Evolutionary conservation across 441 rosid species (phyloP).

Genomic region (Gossypium trilobum): DNA sequence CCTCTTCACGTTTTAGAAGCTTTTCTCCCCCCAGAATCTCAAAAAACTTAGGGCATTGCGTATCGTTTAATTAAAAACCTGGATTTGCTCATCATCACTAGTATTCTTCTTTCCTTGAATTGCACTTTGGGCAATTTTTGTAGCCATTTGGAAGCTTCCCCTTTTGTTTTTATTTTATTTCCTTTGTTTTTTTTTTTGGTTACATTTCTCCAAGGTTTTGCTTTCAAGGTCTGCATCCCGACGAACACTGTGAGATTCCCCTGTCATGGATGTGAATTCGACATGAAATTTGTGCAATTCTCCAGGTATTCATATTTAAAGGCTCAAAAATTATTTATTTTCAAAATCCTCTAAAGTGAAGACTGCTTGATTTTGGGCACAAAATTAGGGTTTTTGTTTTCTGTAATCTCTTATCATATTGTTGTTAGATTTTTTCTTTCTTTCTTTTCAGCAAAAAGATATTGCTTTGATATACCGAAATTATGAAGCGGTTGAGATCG

Average conservation of each 20-base stretch:
- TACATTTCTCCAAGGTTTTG: too few species aligned
- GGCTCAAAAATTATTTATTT: background rate
- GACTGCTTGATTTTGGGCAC: background rate
- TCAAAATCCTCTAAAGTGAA: background rate
- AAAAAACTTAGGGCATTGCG: background rate
- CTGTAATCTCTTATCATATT: background rate
- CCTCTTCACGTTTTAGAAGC: background rate
- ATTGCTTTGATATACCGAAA: background rate
- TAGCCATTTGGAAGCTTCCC: background rate
- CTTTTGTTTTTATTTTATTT: background rate
- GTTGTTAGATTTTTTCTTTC: background rate
- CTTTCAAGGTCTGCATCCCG: background rate
- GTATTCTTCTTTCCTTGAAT: background rate
- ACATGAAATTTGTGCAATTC: slow-evolving; percentile 6
- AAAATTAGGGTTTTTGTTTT: slow-evolving; percentile 20
- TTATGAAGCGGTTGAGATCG: slow-evolving; percentile 82
- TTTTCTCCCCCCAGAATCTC: background rate
- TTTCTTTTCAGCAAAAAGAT: background rate
- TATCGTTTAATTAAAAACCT: background rate
- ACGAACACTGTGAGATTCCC: background rate
- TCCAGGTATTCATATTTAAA: background rate
- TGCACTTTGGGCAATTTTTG: background rate
- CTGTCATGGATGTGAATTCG: slow-evolving; percentile 2
- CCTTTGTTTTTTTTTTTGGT: background rate
- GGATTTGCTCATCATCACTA: background rate